Base-by-base conservation (phyloP, 139 green algal species). In the Chlorella sp. region DNA sequence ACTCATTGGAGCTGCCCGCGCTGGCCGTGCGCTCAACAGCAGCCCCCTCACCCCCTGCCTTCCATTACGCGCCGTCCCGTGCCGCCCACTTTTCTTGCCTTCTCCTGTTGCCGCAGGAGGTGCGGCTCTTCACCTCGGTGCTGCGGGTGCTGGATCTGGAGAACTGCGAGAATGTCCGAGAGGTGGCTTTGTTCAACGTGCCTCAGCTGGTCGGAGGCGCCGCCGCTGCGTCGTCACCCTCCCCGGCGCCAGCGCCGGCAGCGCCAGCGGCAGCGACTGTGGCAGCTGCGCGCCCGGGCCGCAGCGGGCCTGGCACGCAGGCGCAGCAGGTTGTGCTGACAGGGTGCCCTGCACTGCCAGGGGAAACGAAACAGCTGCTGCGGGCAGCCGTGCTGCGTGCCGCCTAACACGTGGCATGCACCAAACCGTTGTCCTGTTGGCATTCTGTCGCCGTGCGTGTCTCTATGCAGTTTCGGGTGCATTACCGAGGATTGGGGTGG, bases 121-220 rank as follows among this genome's bases (percentile, higher is more conserved):
- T 75, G 69, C 69, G 69, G 3, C 69, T 75, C 38, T 51, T 51
- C 36, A 67, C 53, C 1, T 51, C 69, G 36, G 23, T 25, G 11
- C 53, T 75, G 53, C 19, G 27, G 27, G 27, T 42, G 8, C 69
- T 75, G 27, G 53, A 75, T 29, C 51, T 75, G 25, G 53, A 67
- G 41, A 75, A 75, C 69, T 75, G 69, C 53, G 40, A 29, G 5
- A 42, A 67, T 53, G 19, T 75, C 53, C 38, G 69, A 15, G 69
- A 75, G 27, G 69, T 75, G 69, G n/a, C n/a, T n/a, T n/a, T n/a
- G n/a, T n/a, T n/a, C n/a, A n/a, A n/a, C n/a, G n/a, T n/a, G n/a
- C n/a, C n/a, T n/a, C 69, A 75, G 53, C 69, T 75, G 14, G 66
- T 51, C 67, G 50, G 48, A 48, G 33, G 36, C 0, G 27, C 23